These are phyloP conservation scores for Singerocomus inundabilis DNA, from an alignment of 1,284 basidiomycete genomes.

Conservation along the genomic window DNA sequence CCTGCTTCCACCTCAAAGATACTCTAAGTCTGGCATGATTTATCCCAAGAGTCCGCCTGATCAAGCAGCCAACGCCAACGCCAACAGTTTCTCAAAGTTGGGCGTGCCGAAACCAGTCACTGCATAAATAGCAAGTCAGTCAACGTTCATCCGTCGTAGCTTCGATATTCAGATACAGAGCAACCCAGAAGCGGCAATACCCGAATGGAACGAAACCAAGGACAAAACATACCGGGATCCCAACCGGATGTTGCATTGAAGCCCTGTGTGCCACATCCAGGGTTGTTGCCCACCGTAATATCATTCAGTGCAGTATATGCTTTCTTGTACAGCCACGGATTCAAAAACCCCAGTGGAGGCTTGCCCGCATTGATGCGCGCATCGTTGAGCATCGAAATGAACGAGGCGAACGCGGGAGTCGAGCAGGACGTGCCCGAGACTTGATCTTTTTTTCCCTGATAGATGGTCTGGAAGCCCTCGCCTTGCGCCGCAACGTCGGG, in stretches of 20 bases:
- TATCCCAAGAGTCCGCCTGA: no score
- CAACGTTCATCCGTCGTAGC: not conserved
- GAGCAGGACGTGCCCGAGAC: slow-evolving; percentile 51
- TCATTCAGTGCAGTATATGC: slow-evolving; percentile 46
- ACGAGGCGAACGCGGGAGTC: slow-evolving; percentile 19
- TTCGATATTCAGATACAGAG: not conserved
- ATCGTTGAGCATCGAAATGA: slow-evolving; percentile 64
- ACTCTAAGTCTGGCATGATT: no score
- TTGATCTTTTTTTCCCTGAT: slow-evolving; percentile 10
- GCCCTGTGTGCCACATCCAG: slow-evolving; percentile 56
- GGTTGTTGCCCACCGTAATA: slow-evolving; percentile 51
- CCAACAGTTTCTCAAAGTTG: slow-evolving; percentile 35
- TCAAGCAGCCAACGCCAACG: slow-evolving; percentile 16
- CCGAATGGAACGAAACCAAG: not conserved
- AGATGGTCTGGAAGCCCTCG: slow-evolving; percentile 8
- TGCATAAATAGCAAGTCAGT: not conserved
- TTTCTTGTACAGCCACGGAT: slow-evolving; percentile 52
- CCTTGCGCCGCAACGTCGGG: slow-evolving; percentile 64
- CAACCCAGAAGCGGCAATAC: not conserved
- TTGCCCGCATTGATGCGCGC: slow-evolving; percentile 45
- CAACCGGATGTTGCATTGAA: slow-evolving; percentile 48
- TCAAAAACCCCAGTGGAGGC: slow-evolving; percentile 55
- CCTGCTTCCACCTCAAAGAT: no score
- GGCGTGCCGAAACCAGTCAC: slow-evolving; percentile 53
- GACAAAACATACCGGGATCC: slow-evolving; percentile 38